A percentile compares a stretch with the other conserved stretches of the same genome.
These are phyloP conservation scores for Rusavskia elegans DNA, from an alignment of 495 filamentous ascomycete genomes.

Conservation along the genomic window DNA sequence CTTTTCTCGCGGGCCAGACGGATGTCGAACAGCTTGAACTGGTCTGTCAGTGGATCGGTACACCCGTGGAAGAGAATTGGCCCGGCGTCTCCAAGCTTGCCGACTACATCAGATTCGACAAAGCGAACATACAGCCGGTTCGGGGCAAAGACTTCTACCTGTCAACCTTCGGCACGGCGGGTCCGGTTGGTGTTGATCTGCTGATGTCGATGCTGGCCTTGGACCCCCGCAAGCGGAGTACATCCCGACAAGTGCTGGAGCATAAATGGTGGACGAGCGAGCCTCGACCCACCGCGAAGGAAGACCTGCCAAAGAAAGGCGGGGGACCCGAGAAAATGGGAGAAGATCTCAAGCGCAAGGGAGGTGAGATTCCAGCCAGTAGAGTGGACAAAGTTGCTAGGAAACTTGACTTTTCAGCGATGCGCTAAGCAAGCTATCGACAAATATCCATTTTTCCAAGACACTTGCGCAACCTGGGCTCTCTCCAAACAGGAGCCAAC, in stretches of 20 bases:
- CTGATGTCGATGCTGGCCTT: slow-evolving; percentile 72
- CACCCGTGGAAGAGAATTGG: slow-evolving; percentile 90
- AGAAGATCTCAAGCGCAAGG: slow-evolving; percentile 65
- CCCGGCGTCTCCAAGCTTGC: slow-evolving; percentile 71
- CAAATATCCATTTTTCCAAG: too few relatives aligned
- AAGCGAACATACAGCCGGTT: slow-evolving; percentile 37
- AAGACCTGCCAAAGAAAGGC: slow-evolving; percentile 61
- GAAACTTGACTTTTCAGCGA: slow-evolving; percentile 66
- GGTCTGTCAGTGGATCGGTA: slow-evolving; percentile 74
- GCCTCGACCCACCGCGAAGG: slow-evolving; percentile 68
- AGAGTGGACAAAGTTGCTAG: slow-evolving; percentile 61
- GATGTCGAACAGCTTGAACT: slow-evolving; percentile 66
- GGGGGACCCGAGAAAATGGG: slow-evolving; percentile 60
- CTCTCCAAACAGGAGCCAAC: too few relatives aligned
- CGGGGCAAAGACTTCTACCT: slow-evolving; percentile 53
- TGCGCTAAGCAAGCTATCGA: slow-evolving; percentile 31
- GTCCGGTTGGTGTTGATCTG: slow-evolving; percentile 68
- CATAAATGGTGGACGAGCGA: slow-evolving; percentile 79
- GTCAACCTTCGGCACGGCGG: slow-evolving; percentile 57
- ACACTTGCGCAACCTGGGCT: too few relatives aligned
- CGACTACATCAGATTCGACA: slow-evolving; percentile 50
- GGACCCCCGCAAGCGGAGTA: slow-evolving; percentile 70
- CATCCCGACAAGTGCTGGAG: slow-evolving; percentile 56
- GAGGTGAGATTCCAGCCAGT: slow-evolving; percentile 54
- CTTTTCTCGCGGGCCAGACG: slow-evolving; percentile 64